phyloP scores from a whole-genome alignment of 306 rosid genomes.

The Cucumis cinereus region DNA sequence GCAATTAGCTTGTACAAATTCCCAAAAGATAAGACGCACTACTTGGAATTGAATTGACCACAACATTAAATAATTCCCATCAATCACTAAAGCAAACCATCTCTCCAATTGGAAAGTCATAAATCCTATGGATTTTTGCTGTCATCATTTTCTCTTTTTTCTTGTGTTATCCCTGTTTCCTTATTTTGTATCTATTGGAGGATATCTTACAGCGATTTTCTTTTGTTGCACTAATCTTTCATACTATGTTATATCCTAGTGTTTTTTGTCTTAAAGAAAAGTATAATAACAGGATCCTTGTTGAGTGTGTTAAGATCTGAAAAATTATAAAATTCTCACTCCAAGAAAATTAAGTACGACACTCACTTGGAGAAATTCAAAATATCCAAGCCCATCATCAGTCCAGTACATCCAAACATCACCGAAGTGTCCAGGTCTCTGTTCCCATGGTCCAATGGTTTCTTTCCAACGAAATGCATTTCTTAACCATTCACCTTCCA shows the following conservation, averaged over 20 bases:
- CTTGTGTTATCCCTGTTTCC: neutral
- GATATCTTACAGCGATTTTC: neutral
- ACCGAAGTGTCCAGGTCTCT: constrained; percentile 97
- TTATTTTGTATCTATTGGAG: neutral
- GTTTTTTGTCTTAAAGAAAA: neutral
- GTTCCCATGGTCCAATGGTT: constrained; percentile 85
- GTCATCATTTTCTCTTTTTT: neutral
- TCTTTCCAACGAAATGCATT: constrained; percentile 97
- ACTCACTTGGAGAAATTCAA: constrained; percentile 83
- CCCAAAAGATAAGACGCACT: neutral
- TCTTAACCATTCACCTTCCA: constrained; percentile 90
- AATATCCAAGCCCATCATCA: constrained; percentile 92
- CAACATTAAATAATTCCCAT: neutral
- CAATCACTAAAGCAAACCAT: neutral
- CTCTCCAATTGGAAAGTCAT: neutral
- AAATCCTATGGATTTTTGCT: neutral
- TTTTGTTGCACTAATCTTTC: neutral
- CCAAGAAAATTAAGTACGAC: neutral
- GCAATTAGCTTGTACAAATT: neutral
- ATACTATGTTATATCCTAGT: neutral
- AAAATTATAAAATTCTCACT: neutral
- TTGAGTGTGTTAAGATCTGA: neutral
- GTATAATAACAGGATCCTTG: neutral
- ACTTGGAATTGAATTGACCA: neutral
- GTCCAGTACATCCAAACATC: constrained; percentile 99